phyloP scores from a whole-genome alignment of 768 basidiomycete genomes.

The Termitomyces sp. region DNA sequence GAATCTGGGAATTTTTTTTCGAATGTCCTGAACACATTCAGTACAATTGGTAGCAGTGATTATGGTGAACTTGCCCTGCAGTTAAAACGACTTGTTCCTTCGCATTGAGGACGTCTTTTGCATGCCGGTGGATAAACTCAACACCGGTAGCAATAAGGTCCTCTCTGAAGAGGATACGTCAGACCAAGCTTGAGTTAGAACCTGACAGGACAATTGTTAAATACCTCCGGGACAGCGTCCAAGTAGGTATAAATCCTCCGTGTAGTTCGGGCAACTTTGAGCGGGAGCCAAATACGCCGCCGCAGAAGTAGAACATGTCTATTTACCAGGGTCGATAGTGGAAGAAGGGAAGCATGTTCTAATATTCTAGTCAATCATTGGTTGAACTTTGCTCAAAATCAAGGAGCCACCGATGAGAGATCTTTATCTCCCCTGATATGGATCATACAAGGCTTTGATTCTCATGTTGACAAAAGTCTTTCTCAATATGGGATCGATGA shows the following conservation, averaged over 20 bases:
- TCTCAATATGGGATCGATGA: slow-evolving; percentile 20
- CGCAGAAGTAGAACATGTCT: slow-evolving; percentile 1
- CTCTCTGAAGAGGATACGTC: slow-evolving; percentile 21
- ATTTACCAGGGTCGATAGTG: slow-evolving; percentile 19
- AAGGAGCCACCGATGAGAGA: not conserved
- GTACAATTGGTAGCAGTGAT: no score
- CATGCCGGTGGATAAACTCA: slow-evolving; percentile 29
- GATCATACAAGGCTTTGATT: slow-evolving; percentile 18
- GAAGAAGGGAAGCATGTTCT: slow-evolving; percentile 10
- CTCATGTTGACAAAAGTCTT: slow-evolving; percentile 21
- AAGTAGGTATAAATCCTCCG: no score
- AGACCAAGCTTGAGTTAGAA: slow-evolving; percentile 14
- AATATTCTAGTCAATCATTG: slow-evolving; percentile 14
- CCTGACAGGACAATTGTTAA: slow-evolving; percentile 5
- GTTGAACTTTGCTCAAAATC: not conserved
- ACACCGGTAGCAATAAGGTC: slow-evolving; percentile 33
- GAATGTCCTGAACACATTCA: no score
- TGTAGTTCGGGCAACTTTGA: slow-evolving; percentile 2
- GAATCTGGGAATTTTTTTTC: slow-evolving; percentile 8
- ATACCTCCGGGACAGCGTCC: no score
- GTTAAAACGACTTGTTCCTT: slow-evolving; percentile 45
- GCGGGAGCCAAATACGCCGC: not conserved
- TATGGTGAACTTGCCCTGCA: slow-evolving; percentile 24
- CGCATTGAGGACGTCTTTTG: slow-evolving; percentile 28
- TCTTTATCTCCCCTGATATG: slow-evolving; percentile 23